phyloP scores from a whole-genome alignment of 1,284 basidiomycete genomes.

The Phellinidium pouzarii region DNA sequence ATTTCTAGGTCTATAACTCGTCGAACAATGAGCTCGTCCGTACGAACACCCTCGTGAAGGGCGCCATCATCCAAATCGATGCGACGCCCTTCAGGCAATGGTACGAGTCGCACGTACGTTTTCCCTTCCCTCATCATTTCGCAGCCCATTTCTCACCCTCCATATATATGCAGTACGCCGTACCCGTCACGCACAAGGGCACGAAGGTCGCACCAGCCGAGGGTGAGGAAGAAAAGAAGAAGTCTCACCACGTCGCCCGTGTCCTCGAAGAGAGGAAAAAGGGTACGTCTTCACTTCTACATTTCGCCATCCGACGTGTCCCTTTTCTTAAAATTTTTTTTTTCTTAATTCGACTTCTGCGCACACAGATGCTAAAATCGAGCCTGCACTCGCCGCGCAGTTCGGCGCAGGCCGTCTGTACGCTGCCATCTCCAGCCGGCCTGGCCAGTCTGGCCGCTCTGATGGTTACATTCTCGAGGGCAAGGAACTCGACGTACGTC shows the following conservation, averaged over 20 bases:
- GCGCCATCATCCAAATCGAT: constrained; percentile 91
- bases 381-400: constrained; percentile 79
- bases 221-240: constrained; percentile 62
- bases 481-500: constrained; percentile 85
- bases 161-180: constrained; percentile 63
- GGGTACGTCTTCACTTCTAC: constrained; percentile 39
- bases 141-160: constrained; percentile 4
- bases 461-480: constrained; percentile 97
- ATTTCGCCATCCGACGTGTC: neutral
- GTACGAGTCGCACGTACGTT: constrained; percentile 91
- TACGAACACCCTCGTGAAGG: constrained; percentile 96
- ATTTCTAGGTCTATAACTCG: constrained; percentile 82
- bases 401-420: constrained; percentile 87
- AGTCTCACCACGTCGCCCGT: constrained; percentile 85
- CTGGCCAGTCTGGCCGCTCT: constrained; percentile 88
- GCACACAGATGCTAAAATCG: constrained; percentile 75
- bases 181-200: constrained; percentile 83
- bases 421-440: constrained; percentile 85
- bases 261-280: constrained; percentile 85
- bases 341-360: neutral
- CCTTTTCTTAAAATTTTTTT: neutral
- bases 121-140: constrained; percentile 4
- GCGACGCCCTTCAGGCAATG: constrained; percentile 97
- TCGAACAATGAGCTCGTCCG: constrained; percentile 99
- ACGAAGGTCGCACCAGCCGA: constrained; percentile 48